phyloP scores from a whole-genome alignment of 202 grass and related monocot genomes.

The Setaria italica region DNA sequence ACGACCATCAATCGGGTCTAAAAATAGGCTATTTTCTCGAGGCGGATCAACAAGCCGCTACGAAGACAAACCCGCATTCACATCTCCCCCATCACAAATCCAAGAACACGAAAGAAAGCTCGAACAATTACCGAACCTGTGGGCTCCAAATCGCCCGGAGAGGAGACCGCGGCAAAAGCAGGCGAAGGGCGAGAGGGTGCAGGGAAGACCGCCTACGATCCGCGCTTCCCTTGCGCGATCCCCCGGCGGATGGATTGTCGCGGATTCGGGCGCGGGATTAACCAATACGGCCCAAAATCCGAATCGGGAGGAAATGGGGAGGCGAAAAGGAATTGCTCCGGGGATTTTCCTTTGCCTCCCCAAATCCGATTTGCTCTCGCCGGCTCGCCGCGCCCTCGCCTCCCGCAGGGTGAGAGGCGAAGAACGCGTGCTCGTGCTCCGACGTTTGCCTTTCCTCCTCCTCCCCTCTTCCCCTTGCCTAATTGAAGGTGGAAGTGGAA shows the following conservation, averaged over 20 bases:
- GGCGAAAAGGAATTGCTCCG: not conserved
- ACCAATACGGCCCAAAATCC: not conserved
- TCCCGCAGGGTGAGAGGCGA: constrained; percentile 53
- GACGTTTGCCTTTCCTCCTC: not conserved
- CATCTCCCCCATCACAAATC: not conserved
- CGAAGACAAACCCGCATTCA: constrained; percentile 26
- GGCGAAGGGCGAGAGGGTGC: not conserved
- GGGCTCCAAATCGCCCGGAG: constrained; percentile 17
- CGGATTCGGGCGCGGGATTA: constrained; percentile 17
- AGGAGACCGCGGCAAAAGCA: not conserved
- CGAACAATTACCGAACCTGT: constrained; percentile 37
- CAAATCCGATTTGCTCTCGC: constrained; percentile 10
- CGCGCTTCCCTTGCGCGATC: not conserved
- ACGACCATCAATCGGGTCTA: not conserved
- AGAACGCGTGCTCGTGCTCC: constrained; percentile 48
- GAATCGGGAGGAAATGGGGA: constrained; percentile 34
- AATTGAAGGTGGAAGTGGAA: constrained; percentile 23
- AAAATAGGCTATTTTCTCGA: not conserved
- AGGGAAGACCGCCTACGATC: not conserved
- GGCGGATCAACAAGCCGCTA: not conserved
- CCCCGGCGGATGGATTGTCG: not conserved
- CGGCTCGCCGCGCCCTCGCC: constrained; percentile 41
- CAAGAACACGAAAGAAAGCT: not conserved
- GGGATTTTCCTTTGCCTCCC: constrained; percentile 30
- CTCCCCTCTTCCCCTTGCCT: not conserved